Evolutionary conservation across 345 rosid genomes (phyloP).

Genomic region (Lenwebbia sp.): DNA sequence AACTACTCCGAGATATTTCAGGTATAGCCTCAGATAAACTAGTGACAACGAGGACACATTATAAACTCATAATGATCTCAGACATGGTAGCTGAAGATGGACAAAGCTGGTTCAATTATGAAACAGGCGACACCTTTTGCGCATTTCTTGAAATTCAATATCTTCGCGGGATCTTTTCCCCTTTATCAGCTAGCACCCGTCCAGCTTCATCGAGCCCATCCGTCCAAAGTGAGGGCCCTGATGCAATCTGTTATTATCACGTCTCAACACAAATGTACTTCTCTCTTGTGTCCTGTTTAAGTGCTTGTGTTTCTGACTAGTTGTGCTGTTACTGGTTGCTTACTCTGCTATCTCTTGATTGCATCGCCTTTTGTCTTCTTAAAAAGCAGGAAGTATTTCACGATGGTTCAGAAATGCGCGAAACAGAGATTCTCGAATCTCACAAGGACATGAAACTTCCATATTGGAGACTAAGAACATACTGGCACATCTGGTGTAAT

Average conservation of each 20-base stretch:
- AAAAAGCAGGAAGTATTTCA: neutral
- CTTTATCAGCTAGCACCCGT: neutral
- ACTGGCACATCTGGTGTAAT: neutral
- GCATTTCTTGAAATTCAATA: neutral
- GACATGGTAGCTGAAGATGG: neutral
- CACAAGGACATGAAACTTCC: neutral
- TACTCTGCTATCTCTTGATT: neutral
- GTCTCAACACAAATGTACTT: neutral
- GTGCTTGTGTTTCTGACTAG: neutral
- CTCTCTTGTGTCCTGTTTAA: neutral
- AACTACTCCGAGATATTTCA: neutral
- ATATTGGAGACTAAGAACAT: neutral
- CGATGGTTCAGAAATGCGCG: neutral
- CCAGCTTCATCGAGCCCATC: neutral
- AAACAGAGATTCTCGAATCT: neutral
- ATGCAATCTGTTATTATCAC: neutral
- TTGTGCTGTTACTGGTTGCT: neutral
- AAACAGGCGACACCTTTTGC: neutral
- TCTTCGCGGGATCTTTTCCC: neutral
- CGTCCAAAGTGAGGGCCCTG: neutral
- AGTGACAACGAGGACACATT: neutral
- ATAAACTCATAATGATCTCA: neutral
- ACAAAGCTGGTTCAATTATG: neutral
- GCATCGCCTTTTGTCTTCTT: neutral
- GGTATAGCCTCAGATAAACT: neutral